phyloP scores from a whole-genome alignment of 2,329 filamentous ascomycete species.

The Dactylonectria estremocensis region DNA sequence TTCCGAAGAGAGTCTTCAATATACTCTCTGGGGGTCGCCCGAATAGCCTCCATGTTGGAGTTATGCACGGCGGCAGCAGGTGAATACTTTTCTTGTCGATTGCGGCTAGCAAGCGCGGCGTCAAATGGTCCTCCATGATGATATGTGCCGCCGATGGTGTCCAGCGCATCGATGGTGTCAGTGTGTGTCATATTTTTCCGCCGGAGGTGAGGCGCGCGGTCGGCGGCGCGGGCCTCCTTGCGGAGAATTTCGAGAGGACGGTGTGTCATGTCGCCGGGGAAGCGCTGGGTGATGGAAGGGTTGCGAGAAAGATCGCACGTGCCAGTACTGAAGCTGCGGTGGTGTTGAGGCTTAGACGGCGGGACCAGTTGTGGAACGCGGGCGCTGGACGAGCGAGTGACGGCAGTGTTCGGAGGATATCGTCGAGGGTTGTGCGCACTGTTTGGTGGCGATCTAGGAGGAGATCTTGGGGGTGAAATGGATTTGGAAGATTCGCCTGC shows the following conservation, averaged over 20 bases:
- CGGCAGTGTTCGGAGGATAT: conserved; percentile 50
- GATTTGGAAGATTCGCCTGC: conserved; percentile 33
- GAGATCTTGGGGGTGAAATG: conserved; percentile 40
- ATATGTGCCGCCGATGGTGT: conserved; percentile 77
- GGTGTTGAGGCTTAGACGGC: conserved; percentile 30
- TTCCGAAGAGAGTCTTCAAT: conserved; percentile 80
- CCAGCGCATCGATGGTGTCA: conserved; percentile 87
- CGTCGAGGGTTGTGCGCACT: conserved; percentile 37
- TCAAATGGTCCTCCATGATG: conserved; percentile 95
- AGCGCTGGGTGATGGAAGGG: conserved; percentile 58
- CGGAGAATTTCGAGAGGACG: conserved; percentile 78
- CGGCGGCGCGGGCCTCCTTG: conserved; percentile 74
- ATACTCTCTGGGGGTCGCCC: conserved; percentile 85
- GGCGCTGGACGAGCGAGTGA: conserved; percentile 50
- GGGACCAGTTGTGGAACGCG: conserved; percentile 34
- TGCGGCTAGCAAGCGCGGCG: conserved; percentile 82
- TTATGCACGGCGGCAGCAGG: conserved; percentile 83
- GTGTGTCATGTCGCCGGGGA: conserved; percentile 75
- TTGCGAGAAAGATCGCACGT: conserved; percentile 34
- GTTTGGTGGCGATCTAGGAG: conserved; percentile 29
- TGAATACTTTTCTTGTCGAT: conserved; percentile 73
- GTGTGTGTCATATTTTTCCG: conserved; percentile 76
- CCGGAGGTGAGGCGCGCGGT: conserved; percentile 78
- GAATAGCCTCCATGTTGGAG: conserved; percentile 82
- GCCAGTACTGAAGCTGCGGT: conserved; percentile 45